Percentiles rank a stretch among this genome's conserved stretches.
phyloP scores from a whole-genome alignment of 805 yeast genomes.

The Kregervanrija pseudodelftensis region DNA sequence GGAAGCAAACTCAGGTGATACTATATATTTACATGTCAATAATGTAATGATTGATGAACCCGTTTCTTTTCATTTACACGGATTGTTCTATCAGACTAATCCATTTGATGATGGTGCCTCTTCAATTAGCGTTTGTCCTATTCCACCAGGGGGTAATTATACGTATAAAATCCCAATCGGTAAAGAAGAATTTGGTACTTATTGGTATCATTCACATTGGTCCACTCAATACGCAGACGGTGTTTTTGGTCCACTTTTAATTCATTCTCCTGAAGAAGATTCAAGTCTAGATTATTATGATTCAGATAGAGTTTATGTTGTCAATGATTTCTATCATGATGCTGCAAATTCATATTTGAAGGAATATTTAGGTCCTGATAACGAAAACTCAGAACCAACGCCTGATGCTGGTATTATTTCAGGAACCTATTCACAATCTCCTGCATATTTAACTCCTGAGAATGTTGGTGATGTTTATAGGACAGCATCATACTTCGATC shows the following conservation, averaged over 20 bases:
- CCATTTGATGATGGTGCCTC: slow-evolving; percentile 19
- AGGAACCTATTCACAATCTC: slow-evolving; percentile 15
- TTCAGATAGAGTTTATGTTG: slow-evolving; percentile 36
- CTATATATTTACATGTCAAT: slow-evolving; percentile 12
- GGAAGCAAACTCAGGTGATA: slow-evolving; percentile 17
- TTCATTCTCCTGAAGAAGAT: slow-evolving; percentile 15
- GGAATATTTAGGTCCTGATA: slow-evolving; percentile 13
- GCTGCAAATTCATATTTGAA: slow-evolving; percentile 12
- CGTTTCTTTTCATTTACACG: slow-evolving; percentile 18
- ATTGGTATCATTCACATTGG: slow-evolving; percentile 22
- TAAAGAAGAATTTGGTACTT: slow-evolving; percentile 17
- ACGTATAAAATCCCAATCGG: slow-evolving; percentile 13
- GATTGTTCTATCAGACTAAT: slow-evolving; percentile 14
- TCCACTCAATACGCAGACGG: slow-evolving; percentile 20
- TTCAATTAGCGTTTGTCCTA: slow-evolving; percentile 16
- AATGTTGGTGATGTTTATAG: slow-evolving; percentile 4
- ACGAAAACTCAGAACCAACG: slow-evolving; percentile 19
- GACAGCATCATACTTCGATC: slow-evolving; percentile 27
- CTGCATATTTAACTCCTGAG: slow-evolving; percentile 6
- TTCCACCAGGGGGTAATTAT: slow-evolving; percentile 12
- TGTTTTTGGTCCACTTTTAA: slow-evolving; percentile 16
- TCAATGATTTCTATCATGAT: slow-evolving; percentile 45
- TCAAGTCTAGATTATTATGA: slow-evolving; percentile 32
- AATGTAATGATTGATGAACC: slow-evolving; percentile 13
- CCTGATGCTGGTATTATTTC: slow-evolving; percentile 20